Evolutionary conservation across 495 filamentous ascomycete species (phyloP).

Genomic region (Penicillium ucsense): DNA sequence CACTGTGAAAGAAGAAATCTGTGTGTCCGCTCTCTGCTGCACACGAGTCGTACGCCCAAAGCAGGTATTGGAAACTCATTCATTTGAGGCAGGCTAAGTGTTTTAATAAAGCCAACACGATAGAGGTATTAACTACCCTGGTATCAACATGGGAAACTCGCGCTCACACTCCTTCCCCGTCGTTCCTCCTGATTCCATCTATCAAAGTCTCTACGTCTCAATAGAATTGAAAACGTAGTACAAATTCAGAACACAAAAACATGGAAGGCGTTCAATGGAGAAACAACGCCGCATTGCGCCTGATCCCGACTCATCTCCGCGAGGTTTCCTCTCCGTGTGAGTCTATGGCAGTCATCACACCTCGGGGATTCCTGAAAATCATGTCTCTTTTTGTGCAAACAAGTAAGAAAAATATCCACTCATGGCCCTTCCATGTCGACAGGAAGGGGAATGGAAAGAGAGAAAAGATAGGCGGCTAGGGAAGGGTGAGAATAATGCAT

Average conservation of each 20-base stretch:
- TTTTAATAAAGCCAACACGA: too few relatives aligned
- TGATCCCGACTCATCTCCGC: constrained; percentile 22
- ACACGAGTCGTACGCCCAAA: not conserved
- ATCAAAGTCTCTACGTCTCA: constrained; percentile 14
- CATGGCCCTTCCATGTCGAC: not conserved
- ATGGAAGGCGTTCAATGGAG: constrained; percentile 8
- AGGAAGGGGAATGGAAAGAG: constrained; percentile 11
- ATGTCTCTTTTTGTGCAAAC: constrained; percentile 17
- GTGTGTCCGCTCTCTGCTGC: not conserved
- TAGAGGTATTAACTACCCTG: not conserved
- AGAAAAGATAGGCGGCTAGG: not conserved
- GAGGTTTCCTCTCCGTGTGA: constrained; percentile 23
- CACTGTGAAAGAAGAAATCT: not conserved
- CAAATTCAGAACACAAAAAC: constrained; percentile 21
- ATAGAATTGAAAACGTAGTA: constrained; percentile 10
- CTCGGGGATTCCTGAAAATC: constrained; percentile 24
- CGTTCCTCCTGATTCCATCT: too few relatives aligned
- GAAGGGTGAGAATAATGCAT: constrained; percentile 1
- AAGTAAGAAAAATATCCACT: not conserved
- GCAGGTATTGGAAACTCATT: not conserved
- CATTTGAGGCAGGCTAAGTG: too few relatives aligned
- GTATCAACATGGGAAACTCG: constrained; percentile 15
- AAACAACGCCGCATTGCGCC: constrained; percentile 24
- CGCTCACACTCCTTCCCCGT: not conserved
- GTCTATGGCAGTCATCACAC: constrained; percentile 23